phyloP scores from a whole-genome alignment of 2,329 filamentous ascomycete species.

The Penicillium sp. region DNA sequence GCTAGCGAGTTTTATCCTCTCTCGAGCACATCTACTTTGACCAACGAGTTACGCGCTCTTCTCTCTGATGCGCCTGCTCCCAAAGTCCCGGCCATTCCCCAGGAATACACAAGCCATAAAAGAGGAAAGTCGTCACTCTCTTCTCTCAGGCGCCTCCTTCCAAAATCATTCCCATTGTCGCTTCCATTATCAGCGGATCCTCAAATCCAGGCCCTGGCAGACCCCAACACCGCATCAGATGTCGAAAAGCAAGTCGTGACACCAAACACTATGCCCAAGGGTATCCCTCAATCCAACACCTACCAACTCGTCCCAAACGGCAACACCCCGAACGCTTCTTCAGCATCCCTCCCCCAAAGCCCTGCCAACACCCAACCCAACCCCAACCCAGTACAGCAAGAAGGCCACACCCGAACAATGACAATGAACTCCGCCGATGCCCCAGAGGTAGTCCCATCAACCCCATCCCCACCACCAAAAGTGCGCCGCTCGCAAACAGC shows the following conservation, averaged over 20 bases:
- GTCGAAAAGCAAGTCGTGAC: slow-evolving; percentile 24
- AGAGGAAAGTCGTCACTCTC: slow-evolving; percentile 31
- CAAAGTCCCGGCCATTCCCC: slow-evolving; percentile 16
- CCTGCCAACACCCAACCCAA: neutral
- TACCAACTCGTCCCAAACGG: neutral
- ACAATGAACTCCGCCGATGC: slow-evolving; percentile 31
- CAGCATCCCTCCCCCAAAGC: slow-evolving; percentile 2
- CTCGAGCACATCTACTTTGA: slow-evolving; percentile 26
- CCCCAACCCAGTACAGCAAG: neutral
- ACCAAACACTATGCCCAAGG: slow-evolving; percentile 5
- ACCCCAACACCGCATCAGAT: slow-evolving; percentile 22
- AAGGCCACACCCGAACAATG: slow-evolving; percentile 19
- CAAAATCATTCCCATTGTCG: slow-evolving; percentile 24
- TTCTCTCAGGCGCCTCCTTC: slow-evolving; percentile 28
- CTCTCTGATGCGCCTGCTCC: slow-evolving; percentile 21
- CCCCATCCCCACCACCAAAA: slow-evolving; percentile 17
- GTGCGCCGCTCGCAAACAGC: slow-evolving; percentile 23
- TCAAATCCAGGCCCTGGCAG: slow-evolving; percentile 30
- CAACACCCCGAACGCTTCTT: neutral
- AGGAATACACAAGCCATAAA: slow-evolving; percentile 18
- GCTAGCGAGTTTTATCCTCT: slow-evolving; percentile 19
- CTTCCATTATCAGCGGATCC: slow-evolving; percentile 31
- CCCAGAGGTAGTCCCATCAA: slow-evolving; percentile 25
- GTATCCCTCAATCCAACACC: neutral
- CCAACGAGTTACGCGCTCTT: slow-evolving; percentile 14